Evolutionary conservation across 169 alveolate genomes (phyloP), one percentile per base, ranked within the genome.

Genomic region (Plasmodium cynomolgi): DNA sequence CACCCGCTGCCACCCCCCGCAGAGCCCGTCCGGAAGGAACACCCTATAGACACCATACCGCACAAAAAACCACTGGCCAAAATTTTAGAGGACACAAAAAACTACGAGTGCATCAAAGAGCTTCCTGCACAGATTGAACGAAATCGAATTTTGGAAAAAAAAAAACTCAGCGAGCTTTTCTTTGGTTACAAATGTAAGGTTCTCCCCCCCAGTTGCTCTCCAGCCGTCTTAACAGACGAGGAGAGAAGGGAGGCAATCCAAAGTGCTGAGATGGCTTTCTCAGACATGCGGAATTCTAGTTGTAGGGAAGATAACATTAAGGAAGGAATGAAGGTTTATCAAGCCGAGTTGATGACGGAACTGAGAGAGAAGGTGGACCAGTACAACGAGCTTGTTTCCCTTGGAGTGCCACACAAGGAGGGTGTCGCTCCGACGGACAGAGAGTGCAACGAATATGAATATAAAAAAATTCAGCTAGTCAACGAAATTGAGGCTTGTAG

Each of bases 141-240:
- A 17, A 80, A 90, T 81, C 62, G 91, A 80, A 62, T 39, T 20
- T 37, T 23, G 34, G 94, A 90, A 54, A 90, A 80, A 37, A 90
- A 90, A 80, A 79, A 80, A 68, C 56, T 90, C 7, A 39, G 47
- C 54, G 74, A 56, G 4, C 62, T 71, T 58, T 90, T 90, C 56
- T 47, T 81, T 29, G 91, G 82, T 23, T 56, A 90, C 23, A 50
- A 90, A 81, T 90, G 94, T 80, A 80, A 58, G 26, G 75, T 90
- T 5, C 39, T 90, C 33, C 94, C 94, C n/a, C 91, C 88, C 29
- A 90, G 94, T 39, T 90, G 91, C 74, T 85, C 94, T 20, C 82
- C 83, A 3, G 23, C 83, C 8, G 83, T 81, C 26, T 90, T 90
- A 74, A 90, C 94, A 29, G 91, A 90, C 20, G 94, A 90, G 72